Evolutionary conservation across 306 rosid species (phyloP).

Genomic region (Casuarina equisetifolia): DNA sequence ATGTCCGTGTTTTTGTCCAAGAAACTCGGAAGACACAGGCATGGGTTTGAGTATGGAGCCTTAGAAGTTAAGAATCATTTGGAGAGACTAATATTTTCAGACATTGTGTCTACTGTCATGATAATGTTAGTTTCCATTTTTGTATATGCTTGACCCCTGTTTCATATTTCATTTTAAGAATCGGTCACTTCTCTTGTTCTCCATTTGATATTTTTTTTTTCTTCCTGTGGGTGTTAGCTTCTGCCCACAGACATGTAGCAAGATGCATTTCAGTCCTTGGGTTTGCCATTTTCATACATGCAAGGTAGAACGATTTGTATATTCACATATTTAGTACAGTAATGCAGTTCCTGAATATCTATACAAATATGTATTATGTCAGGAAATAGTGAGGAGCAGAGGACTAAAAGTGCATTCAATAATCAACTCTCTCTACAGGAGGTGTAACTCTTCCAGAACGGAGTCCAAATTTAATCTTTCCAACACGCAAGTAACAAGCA

Average conservation of each 20-base stretch:
- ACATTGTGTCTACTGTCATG: conserved; percentile 69
- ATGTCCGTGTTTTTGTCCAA: conserved; percentile 68
- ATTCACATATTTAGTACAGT: neutral
- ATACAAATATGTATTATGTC: conserved; percentile 20
- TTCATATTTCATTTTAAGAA: neutral
- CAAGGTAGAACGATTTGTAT: conserved; percentile 40
- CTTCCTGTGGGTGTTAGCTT: conserved; percentile 34
- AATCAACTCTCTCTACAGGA: conserved; percentile 47
- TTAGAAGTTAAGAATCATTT: conserved; percentile 71
- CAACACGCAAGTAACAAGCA: conserved; percentile 55
- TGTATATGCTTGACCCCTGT: neutral
- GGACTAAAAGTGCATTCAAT: conserved; percentile 56
- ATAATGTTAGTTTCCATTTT: conserved; percentile 42
- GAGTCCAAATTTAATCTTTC: conserved; percentile 44
- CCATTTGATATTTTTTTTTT: conserved; percentile 15
- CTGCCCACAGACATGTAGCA: conserved; percentile 46
- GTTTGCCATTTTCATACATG: conserved; percentile 78
- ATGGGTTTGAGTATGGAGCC: conserved; percentile 85
- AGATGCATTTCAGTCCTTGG: conserved; percentile 68
- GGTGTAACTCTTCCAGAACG: conserved; percentile 38
- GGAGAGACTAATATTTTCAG: conserved; percentile 67
- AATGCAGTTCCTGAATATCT: neutral
- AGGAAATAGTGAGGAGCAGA: conserved; percentile 58
- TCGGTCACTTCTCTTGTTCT: neutral
- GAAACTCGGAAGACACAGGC: conserved; percentile 60